Conservation (phyloP, 768 basidiomycete species). For the Lactarius vividus region DNA sequence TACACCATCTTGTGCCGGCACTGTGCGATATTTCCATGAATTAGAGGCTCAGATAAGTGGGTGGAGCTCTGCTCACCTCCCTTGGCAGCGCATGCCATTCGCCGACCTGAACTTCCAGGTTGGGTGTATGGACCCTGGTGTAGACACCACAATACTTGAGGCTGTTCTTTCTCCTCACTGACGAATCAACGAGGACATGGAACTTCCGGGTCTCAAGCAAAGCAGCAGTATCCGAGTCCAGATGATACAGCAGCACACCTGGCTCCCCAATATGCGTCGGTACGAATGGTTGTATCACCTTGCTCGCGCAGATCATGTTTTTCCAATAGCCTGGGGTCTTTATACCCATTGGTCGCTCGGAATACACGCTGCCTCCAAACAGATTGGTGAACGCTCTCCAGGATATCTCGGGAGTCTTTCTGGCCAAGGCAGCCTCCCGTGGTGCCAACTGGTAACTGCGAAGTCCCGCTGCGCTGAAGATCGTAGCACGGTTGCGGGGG, state of each 20-base stretch:
- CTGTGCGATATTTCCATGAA: not conserved
- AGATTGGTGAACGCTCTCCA: not conserved
- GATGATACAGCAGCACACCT: not conserved
- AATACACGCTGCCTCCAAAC: accelerated
- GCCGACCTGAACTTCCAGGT: not conserved
- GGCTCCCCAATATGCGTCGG: not conserved
- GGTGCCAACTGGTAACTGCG: not conserved
- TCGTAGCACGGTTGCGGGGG: not conserved
- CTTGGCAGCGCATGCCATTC: not conserved
- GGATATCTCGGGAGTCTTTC: not conserved
- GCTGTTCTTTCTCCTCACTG: not conserved
- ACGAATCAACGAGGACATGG: not conserved
- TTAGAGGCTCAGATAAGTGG: too few relatives aligned
- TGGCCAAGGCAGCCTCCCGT: not conserved
- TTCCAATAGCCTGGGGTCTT: accelerated
- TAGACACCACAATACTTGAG: not conserved
- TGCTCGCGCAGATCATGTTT: not conserved
- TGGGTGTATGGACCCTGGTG: not conserved
- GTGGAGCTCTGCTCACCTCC: too few relatives aligned
- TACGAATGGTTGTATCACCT: not conserved
- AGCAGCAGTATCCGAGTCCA: not conserved
- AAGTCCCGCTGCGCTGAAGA: not conserved
- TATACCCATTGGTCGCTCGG: not conserved
- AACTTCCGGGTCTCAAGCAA: not conserved
- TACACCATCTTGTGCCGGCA: not conserved